Evolutionary conservation across 139 green algal species (phyloP).

Genomic region (Coelastrella sp.): DNA sequence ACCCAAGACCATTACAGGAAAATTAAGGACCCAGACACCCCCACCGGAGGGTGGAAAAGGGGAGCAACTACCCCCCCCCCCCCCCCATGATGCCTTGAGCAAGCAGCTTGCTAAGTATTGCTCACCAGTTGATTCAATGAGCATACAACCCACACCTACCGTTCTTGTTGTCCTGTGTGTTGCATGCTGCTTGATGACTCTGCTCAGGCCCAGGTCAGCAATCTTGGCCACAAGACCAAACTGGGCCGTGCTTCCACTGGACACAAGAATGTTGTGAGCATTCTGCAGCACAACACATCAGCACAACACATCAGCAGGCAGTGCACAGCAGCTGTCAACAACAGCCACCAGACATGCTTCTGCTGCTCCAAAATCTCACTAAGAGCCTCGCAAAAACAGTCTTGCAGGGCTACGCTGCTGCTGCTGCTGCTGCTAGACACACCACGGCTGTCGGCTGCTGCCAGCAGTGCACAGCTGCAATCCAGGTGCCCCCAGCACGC

Average conservation of each 20-base stretch:
- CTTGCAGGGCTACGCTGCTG: not conserved
- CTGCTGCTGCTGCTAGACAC: not conserved
- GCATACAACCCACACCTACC: not conserved
- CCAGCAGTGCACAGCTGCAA: no score
- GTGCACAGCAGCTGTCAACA: not conserved
- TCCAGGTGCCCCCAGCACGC: not conserved
- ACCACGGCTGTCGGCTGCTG: not conserved
- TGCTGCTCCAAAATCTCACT: not conserved
- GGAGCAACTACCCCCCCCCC: no score
- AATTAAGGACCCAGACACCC: no score
- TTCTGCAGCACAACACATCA: conserved; percentile 8
- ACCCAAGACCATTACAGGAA: no score
- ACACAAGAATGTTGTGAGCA: conserved; percentile 10
- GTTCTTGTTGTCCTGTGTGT: conserved; percentile 30
- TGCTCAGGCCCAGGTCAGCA: conserved; percentile 5
- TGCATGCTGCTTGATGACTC: conserved; percentile 23
- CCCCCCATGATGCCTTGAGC: no score
- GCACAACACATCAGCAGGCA: not conserved
- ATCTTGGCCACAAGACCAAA: conserved; percentile 28
- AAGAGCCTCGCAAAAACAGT: not conserved
- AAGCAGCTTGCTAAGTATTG: no score
- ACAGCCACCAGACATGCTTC: not conserved
- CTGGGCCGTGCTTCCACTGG: not conserved
- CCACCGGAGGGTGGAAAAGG: no score
- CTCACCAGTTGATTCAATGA: not conserved